Base-by-base conservation (phyloP, 495 filamentous ascomycete species). In the Penicillium malachiteum region DNA sequence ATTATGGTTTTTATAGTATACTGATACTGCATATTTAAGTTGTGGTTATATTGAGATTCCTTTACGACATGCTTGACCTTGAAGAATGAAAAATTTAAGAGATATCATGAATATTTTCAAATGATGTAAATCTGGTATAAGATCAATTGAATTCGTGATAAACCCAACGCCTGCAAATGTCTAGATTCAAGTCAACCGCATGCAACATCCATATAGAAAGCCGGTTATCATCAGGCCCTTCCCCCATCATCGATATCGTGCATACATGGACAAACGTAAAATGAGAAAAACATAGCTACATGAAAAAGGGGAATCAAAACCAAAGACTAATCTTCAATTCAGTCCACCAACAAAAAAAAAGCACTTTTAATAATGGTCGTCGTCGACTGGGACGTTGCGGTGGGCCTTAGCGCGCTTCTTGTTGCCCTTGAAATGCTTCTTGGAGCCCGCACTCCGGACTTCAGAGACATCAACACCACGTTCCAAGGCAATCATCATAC, bases 401-500 rank as follows among this genome's bases (percentile, higher is more conserved):
- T 81, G 81, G 56, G 71, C 78, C 76, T 85, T 86, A 10, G 75
- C 73, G 68, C 82, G 81, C 21, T 80, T 84, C 78, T 96, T 84
- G 51, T 87, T 85, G 7, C 80, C 87, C 77, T 97, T 97, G 72
- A 91, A 96, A 71, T 97, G 95, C 76, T 97, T 97, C 84, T 99
- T 99, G 26, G 88, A 68, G 52, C 64, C 84, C 7, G 77, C 79
- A 63, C 81, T 51, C 66, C 80, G 83, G 58, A 96, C 77, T 48
- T 97, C 95, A 33, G 86, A 87, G 2, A 90, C 88, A 66, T 95
- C 90, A 11, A 97, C 66, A 41, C 88, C 87, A 55, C 87, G 88
- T 73, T 97, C 92, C 38, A 96, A 52, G 17, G 95, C 93, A 55
- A 90, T 73, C 86, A 97, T 85, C 45, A 87, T 78, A 64, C 86